Base-by-base conservation (phyloP, 805 yeast genomes). In the Ogataea minuta region DNA sequence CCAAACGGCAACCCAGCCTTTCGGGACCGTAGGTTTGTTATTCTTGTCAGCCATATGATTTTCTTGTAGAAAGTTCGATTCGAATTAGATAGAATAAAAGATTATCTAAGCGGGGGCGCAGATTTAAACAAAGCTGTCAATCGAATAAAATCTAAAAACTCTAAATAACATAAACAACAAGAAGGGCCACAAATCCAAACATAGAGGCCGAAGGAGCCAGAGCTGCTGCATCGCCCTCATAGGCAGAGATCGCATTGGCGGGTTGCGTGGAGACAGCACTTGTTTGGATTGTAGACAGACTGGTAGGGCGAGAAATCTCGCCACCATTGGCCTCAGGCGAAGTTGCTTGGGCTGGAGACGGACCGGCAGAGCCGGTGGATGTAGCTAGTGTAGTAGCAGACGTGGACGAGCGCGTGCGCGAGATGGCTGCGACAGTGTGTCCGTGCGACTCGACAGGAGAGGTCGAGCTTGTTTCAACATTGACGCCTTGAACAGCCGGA, bases 1-100 rank as follows among this genome's bases (percentile, higher is more conserved):
- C 63, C 76, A 80, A 34, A 80, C 79, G 29, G 93, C 82, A 43
- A 79, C 64, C 90, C 90, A 84, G 4, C 90, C 64, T 8, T 41
- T 40, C 2, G 63, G 64, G 13, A 54, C 60, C 2, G 31, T 23
- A 1, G 64, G 64, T 26, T 54, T 54, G 16, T 34, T 41, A 15
- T 49, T 47, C 34, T 46, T 49, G 19, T 50, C 43, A 13, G 45
- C 64, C 64, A 59, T 60, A 14, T 12, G 21, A 19, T 6, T 19
- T 19, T 5, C 8, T 6, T 5, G 8, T 8, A 12, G 14, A 17
- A 23, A 35, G 7, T 5, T 32, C 16, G 16, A 32, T 15, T n/a
- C n/a, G n/a, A 9, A 15, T 12, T 17, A 10, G 33, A 14, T 10
- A 34, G 15, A 23, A n/a, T 15, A 8, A 17, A 16, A 28, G 17